Evolutionary conservation across 164 flowering plant genomes (phyloP).

Genomic region (Stephania yunnanensis): DNA sequence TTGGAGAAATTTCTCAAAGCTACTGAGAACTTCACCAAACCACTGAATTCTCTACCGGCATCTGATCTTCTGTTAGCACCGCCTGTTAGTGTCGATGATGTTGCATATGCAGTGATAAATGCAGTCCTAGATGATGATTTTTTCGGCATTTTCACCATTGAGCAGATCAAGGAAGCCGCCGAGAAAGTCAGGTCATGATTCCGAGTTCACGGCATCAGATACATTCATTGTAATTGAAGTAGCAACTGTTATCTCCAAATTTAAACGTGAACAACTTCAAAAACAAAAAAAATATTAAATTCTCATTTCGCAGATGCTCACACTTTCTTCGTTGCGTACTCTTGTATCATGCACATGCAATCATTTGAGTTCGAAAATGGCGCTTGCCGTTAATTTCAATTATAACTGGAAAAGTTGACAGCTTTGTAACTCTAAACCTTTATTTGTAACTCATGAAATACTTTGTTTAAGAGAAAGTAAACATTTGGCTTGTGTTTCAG

Average conservation of each 20-base stretch:
- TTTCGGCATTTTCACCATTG: constrained; percentile 88
- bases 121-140: constrained; percentile 72
- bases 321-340: too few relatives aligned
- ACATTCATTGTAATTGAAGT: not conserved
- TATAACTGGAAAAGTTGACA: too few relatives aligned
- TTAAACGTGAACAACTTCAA: not conserved
- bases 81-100: constrained; percentile 83
- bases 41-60: constrained; percentile 77
- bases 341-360: not conserved
- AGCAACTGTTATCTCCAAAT: not conserved
- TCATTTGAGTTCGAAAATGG: not conserved
- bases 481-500: too few relatives aligned
- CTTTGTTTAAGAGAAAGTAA: too few relatives aligned
- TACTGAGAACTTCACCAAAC: constrained; percentile 57
- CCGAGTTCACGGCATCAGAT: not conserved
- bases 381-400: too few relatives aligned
- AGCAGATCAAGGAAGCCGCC: constrained; percentile 95
- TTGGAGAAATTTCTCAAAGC: constrained; percentile 61
- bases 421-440: too few relatives aligned
- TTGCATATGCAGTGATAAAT: constrained; percentile 72
- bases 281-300: not conserved
- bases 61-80: constrained; percentile 90
- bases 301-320: too few relatives aligned
- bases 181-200: constrained; percentile 51
- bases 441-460: too few relatives aligned